Evolutionary conservation across 1,284 basidiomycete genomes (phyloP), one percentile per base, ranked within the genome.

Genomic region (Sanghuangporus sanghuang): DNA sequence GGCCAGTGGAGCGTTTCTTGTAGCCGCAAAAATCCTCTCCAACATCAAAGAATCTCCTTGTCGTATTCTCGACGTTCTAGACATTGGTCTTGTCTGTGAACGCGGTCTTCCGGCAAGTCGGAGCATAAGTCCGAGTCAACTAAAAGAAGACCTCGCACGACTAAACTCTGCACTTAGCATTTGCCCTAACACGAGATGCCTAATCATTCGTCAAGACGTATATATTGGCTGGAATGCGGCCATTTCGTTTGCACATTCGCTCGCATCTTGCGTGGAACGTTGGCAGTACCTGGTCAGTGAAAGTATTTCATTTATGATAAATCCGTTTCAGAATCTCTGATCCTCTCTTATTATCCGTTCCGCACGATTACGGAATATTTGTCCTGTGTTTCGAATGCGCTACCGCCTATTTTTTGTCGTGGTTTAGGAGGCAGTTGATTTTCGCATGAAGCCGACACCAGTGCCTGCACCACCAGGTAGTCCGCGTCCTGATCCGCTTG

Each of bases 391-490:
- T 12, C 27, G 35, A 44, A 32, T 32, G 27, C 27, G 27, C 44
- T 4, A 46, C 16, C 21, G 44, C 44, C 16, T 3, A 11, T 21
- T 46, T 18, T n/a, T 36, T 36, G 18, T 7, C 18, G 39, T 66
- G 11, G 40, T 42, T n/a, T 18, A 83, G 81, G 78, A 80, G 72
- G 73, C 73, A 2, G 79, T 77, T 23, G 73, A 82, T 65, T 72
- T 84, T 27, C 77, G 77, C 35, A 83, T 83, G 73, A 77, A 77
- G 44, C 75, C 80, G 35, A 78, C 78, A 11, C 67, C 69, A 7
- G 63, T 71, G 4, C 65, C 67, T 8, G 66, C 70, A 27, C 42
- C 58, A 54, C 46, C 59, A 57, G 44, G 36, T 59, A 36, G 35
- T 40, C 56, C 56, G 60, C 21, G 12, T 44, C 62, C 65, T 42